A percentile compares a stretch with the other conserved stretches of the same genome.
phyloP scores from a whole-genome alignment of 805 yeast genomes.

The Yamadazyma ubonensis region DNA sequence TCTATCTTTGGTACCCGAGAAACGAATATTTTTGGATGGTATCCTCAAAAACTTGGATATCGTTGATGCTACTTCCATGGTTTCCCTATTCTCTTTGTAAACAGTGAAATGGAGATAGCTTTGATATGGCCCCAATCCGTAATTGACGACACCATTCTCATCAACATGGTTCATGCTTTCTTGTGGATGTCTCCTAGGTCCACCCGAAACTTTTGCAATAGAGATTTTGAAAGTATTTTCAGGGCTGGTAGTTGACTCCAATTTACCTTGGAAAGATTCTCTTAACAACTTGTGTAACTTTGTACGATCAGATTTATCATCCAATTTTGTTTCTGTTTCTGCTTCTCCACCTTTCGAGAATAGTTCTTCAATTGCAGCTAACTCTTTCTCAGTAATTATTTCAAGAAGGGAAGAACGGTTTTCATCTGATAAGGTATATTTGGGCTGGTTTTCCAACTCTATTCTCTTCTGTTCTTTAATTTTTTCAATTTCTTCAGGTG shows the following conservation, averaged over 20 bases:
- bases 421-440: constrained; percentile 47
- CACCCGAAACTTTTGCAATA: constrained; percentile 41
- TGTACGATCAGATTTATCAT: constrained; percentile 74
- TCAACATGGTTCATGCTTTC: constrained; percentile 41
- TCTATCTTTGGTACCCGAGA: constrained; percentile 96
- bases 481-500: constrained; percentile 32
- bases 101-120: constrained; percentile 72
- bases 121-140: constrained; percentile 72
- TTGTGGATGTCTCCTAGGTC: constrained; percentile 39
- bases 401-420: constrained; percentile 48
- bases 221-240: constrained; percentile 65
- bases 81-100: constrained; percentile 93
- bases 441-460: constrained; percentile 25
- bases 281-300: constrained; percentile 75
- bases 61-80: constrained; percentile 88
- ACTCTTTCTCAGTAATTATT: constrained; percentile 59
- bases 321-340: constrained; percentile 56
- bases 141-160: constrained; percentile 56
- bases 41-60: constrained; percentile 70
- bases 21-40: constrained; percentile 68
- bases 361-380: constrained; percentile 54
- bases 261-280: constrained; percentile 64
- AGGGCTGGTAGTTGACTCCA: constrained; percentile 78
- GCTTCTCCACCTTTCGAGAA: constrained; percentile 54
- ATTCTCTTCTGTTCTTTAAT: constrained; percentile 19